phyloP scores from a whole-genome alignment of 179 eudicot genomes.

The Spergularia azorica region DNA sequence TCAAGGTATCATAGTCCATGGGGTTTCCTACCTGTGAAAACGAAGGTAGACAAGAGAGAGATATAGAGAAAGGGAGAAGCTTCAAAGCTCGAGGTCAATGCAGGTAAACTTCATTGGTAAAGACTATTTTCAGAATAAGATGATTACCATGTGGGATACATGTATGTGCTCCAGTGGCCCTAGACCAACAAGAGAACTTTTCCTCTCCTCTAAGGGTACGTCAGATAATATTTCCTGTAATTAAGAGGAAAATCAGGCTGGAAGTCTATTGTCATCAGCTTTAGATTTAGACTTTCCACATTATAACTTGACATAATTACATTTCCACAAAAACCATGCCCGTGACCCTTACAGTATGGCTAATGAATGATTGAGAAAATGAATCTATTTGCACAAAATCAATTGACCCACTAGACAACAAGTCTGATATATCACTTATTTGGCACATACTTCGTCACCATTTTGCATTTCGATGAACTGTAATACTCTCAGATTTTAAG shows the following conservation, averaged over 20 bases:
- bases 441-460: not conserved
- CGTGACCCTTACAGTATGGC: constrained; percentile 10
- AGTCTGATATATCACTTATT: not conserved
- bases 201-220: constrained; percentile 72
- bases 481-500: not conserved
- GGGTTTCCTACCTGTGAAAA: constrained; percentile 73
- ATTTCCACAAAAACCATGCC: not conserved
- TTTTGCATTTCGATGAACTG: not conserved
- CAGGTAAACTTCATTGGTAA: not conserved
- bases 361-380: not conserved
- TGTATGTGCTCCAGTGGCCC: constrained; percentile 64
- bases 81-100: constrained; percentile 8
- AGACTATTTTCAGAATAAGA: constrained; percentile 11
- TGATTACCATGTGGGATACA: constrained; percentile 74
- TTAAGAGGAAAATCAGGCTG: constrained; percentile 11
- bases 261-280: constrained; percentile 1
- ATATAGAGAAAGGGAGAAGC: not conserved
- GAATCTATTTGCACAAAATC: not conserved
- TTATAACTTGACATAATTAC: not conserved
- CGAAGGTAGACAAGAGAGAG: too few relatives aligned
- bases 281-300: not conserved
- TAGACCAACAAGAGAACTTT: constrained; percentile 45
- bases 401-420: constrained; percentile 15
- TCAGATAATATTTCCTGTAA: constrained; percentile 85
- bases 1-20: constrained; percentile 71